These are phyloP conservation scores for Pseudozyma flocculosa DNA, from an alignment of 1,284 basidiomycete species.

Conservation along the genomic window DNA sequence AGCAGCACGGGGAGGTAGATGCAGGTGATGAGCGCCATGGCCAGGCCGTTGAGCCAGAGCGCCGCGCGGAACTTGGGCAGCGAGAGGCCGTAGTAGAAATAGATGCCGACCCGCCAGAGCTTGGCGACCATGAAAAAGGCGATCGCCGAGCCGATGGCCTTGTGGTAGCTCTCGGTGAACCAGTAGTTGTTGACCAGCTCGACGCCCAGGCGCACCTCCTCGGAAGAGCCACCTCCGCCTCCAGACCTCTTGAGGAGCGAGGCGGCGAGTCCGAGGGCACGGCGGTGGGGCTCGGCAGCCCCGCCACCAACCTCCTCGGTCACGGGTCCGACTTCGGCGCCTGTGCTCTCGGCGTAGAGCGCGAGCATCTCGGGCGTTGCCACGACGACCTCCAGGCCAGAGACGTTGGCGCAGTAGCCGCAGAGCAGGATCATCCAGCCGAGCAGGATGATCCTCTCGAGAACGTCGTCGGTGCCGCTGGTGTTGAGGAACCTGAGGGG, in stretches of 20 bases:
- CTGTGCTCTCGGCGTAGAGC: constrained; percentile 1
- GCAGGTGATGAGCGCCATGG: constrained; percentile 27
- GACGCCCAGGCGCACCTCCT: constrained; percentile 9
- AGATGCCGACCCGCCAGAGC: constrained; percentile 32
- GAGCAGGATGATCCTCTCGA: constrained; percentile 48
- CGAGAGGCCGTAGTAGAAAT: constrained; percentile 44
- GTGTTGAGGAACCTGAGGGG: constrained; percentile 41
- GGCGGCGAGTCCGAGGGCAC: not conserved
- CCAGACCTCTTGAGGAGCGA: not conserved
- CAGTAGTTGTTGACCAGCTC: constrained; percentile 35
- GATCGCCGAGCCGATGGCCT: constrained; percentile 38
- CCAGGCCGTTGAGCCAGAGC: constrained; percentile 41
- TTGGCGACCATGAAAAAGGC: constrained; percentile 52
- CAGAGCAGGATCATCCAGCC: constrained; percentile 53
- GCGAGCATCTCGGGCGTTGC: constrained; percentile 23
- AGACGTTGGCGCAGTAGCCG: constrained; percentile 54
- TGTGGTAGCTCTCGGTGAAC: constrained; percentile 38
- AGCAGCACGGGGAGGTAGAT: constrained; percentile 49
- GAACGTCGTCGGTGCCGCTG: constrained; percentile 55
- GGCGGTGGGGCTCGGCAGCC: not conserved
- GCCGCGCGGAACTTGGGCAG: constrained; percentile 51
- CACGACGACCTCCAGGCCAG: constrained; percentile 31
- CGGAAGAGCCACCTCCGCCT: not conserved
- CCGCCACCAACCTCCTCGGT: constrained; percentile 10
- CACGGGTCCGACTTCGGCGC: constrained; percentile 7